Evolutionary conservation across 163 green algal species (phyloP).

Genomic region (Scenedesmus sp.): DNA sequence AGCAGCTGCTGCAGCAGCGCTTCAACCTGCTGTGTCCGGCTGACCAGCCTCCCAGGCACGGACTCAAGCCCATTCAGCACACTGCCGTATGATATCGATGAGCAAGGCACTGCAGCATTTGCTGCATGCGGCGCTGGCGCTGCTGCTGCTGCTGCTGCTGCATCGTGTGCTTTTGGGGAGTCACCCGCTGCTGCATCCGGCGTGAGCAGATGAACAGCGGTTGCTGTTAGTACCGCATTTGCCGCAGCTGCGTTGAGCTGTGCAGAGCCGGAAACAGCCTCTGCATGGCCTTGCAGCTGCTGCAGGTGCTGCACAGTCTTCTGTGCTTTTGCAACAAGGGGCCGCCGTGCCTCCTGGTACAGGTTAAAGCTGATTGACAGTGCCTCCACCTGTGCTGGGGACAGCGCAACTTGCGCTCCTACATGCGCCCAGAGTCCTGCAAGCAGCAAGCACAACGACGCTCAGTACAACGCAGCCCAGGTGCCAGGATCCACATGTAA

Average conservation of each 20-base stretch:
- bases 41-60: background rate
- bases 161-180: background rate
- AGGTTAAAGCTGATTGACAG: background rate
- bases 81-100: background rate
- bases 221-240: background rate
- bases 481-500: too few species aligned
- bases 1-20: background rate
- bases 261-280: background rate
- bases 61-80: background rate
- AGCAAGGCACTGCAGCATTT: background rate
- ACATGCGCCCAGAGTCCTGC: background rate
- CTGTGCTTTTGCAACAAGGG: background rate
- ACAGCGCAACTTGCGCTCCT: background rate
- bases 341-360: background rate
- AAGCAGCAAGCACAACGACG: background rate
- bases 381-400: background rate
- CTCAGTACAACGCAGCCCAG: background rate
- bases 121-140: background rate
- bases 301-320: background rate
- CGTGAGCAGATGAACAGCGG: background rate
- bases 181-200: too few species aligned
- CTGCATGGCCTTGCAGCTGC: background rate
- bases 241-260: background rate
- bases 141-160: background rate
- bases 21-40: background rate